A percentile compares a stretch with the other conserved stretches of the same genome.
phyloP scores from a whole-genome alignment of 441 rosid species.

The Pelargonium citronellum region DNA sequence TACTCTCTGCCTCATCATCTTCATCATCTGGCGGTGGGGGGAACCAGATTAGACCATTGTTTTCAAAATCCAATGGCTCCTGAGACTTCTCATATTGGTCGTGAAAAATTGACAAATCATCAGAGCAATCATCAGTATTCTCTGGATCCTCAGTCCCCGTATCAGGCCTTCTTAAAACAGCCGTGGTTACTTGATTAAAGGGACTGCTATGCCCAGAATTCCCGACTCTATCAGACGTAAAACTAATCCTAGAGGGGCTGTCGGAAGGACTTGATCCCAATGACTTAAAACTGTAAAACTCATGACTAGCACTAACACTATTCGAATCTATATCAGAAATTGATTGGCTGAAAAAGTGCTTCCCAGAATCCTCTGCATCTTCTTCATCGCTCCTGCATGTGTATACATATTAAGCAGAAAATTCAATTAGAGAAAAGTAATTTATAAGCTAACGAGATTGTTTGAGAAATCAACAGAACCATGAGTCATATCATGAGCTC shows the following conservation, averaged over 20 bases:
- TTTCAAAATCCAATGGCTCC: constrained; percentile 88
- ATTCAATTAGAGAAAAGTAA: neutral
- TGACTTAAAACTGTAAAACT: constrained; percentile 60
- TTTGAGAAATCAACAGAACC: too few species aligned
- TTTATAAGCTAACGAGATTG: neutral
- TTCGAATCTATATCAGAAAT: constrained; percentile 66
- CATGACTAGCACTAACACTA: constrained; percentile 79
- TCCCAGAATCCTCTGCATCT: constrained; percentile 50
- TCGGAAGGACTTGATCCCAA: constrained; percentile 76
- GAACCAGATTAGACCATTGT: constrained; percentile 79
- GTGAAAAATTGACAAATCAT: constrained; percentile 29
- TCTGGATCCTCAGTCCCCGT: constrained; percentile 49
- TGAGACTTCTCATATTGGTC: constrained; percentile 38
- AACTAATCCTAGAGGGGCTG: constrained; percentile 86
- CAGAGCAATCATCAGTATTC: constrained; percentile 39
- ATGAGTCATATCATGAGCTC: neutral
- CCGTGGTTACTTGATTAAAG: constrained; percentile 49
- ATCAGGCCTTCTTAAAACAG: constrained; percentile 50
- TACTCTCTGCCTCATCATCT: constrained; percentile 79
- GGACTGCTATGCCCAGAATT: constrained; percentile 54
- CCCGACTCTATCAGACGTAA: constrained; percentile 64
- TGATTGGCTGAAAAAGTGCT: constrained; percentile 54
- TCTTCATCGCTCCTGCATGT: constrained; percentile 74
- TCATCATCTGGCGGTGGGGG: constrained; percentile 99
- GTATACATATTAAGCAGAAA: neutral